Base-by-base conservation (phyloP, 2,329 filamentous ascomycete genomes). In the Penicillium frequentans region DNA sequence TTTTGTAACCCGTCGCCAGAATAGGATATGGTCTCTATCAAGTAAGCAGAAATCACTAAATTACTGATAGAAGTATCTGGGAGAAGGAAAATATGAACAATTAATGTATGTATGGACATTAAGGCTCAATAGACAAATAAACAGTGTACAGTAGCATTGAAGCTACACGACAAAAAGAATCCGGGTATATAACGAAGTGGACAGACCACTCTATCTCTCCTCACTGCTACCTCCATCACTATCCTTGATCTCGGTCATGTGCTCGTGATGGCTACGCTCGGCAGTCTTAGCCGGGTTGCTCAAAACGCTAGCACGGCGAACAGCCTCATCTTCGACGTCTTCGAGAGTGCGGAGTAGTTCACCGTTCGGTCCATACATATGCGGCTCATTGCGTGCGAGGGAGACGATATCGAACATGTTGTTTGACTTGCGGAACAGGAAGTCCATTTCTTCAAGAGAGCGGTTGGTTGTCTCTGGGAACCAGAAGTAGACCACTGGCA, bases 391-490 rank as follows among this genome's bases (percentile, higher is more conserved):
- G 9, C 75, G 68, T 3, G 84, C 83, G 27, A 82, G 73, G 52
- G 74, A 71, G 24, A 84, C 80, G 3, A 82, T 76, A 19, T 77
- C 68, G 60, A 84, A 81, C 50, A 80, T 69, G 23, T 74, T 80
- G 26, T 70, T 74, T 1, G 80, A 81, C 59, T 84, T 83, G 68
- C 78, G 78, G 77, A 89, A 88, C 62, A 90, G 86, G 56, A 84
- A 79, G 66, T 90, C 87, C 73, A 90, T 85, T 69, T 90, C 87
- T 71, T 90, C 87, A 31, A 90, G 77, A 14, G 79, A 84, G 8
- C 83, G 81, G 61, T 79, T 81, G 10, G 82, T 83, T 3, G 84
- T 86, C 65, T 86, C 84, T 0, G 84, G 84, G 68, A 84, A 86
- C 77, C 86, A 84, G 72, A 85, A 82, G 73, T 84, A 86, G 48